These are phyloP conservation scores for Eutrema japonicum DNA, from an alignment of 345 rosid genomes.

Conservation along the genomic window DNA sequence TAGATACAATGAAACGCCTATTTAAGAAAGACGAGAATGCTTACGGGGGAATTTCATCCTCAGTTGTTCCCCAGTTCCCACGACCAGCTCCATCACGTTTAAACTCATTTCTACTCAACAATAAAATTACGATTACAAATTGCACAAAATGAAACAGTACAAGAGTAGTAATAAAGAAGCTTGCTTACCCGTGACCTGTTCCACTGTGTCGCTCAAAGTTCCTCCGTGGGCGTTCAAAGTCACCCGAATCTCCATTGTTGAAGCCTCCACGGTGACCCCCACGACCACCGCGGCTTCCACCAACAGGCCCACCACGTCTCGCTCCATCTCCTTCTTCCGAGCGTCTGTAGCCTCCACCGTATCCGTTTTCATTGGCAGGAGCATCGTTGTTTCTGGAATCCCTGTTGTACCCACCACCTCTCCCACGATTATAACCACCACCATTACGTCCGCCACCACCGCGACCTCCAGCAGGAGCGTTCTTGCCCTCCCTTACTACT, in stretches of 20 bases:
- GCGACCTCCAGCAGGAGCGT: constrained; percentile 52
- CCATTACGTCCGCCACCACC: constrained; percentile 49
- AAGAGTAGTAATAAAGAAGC: not conserved
- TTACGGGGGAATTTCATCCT: constrained; percentile 76
- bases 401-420: constrained; percentile 59
- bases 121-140: constrained; percentile 4
- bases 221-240: constrained; percentile 72
- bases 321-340: constrained; percentile 63
- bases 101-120: constrained; percentile 58
- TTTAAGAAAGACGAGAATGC: constrained; percentile 22
- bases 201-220: constrained; percentile 79
- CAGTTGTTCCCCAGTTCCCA: constrained; percentile 83
- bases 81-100: constrained; percentile 95
- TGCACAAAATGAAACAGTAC: not conserved
- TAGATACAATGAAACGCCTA: not conserved
- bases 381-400: constrained; percentile 57
- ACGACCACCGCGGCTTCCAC: constrained; percentile 49
- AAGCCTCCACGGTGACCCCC: constrained; percentile 65
- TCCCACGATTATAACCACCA: constrained; percentile 43
- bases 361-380: constrained; percentile 50
- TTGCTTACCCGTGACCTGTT: constrained; percentile 81
- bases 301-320: constrained; percentile 59
- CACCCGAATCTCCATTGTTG: constrained; percentile 70
- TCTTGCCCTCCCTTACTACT: constrained; percentile 70
- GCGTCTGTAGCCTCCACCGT: constrained; percentile 54